phyloP scores from a whole-genome alignment of 2,329 filamentous ascomycete species.

The Chalara sp. region DNA sequence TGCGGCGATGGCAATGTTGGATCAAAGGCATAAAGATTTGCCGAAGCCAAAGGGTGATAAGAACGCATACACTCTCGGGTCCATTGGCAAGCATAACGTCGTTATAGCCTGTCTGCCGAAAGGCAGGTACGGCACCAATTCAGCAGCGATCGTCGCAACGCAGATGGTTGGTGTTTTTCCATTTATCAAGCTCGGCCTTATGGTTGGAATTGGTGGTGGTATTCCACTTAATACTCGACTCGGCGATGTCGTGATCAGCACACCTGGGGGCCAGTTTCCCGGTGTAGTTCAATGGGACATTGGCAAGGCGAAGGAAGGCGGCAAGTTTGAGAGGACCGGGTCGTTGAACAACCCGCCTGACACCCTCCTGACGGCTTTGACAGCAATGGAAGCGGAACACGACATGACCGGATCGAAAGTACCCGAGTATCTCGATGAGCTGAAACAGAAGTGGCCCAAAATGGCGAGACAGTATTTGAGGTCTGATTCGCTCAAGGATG shows the following conservation, averaged over 20 bases:
- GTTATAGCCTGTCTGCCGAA: slow-evolving; percentile 14
- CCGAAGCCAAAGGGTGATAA: slow-evolving; percentile 7
- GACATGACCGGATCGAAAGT: slow-evolving; percentile 2
- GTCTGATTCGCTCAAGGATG: slow-evolving; percentile 1
- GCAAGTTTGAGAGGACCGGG: slow-evolving; percentile 5
- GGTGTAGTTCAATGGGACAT: slow-evolving; percentile 20
- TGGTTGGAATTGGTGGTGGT: slow-evolving; percentile 14
- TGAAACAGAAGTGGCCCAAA: slow-evolving; percentile 4
- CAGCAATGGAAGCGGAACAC: slow-evolving; percentile 1
- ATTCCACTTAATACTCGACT: slow-evolving; percentile 6
- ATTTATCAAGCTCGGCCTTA: slow-evolving; percentile 8
- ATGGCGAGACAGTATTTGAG: not conserved
- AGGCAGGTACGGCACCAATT: slow-evolving; percentile 7
- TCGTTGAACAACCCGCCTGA: slow-evolving; percentile 4
- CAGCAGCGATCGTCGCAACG: slow-evolving; percentile 9
- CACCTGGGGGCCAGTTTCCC: slow-evolving; percentile 3
- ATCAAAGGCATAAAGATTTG: slow-evolving; percentile 7
- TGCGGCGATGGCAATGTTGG: slow-evolving; percentile 11
- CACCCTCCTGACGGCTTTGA: slow-evolving; percentile 1
- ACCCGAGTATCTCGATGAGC: slow-evolving; percentile 3
- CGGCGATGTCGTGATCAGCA: slow-evolving; percentile 11
- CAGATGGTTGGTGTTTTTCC: slow-evolving; percentile 12
- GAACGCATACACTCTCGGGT: slow-evolving; percentile 12
- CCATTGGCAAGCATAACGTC: slow-evolving; percentile 13
- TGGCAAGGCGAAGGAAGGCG: slow-evolving; percentile 13